Base-by-base conservation (phyloP, 306 rosid genomes). In the Fragaria nilgerrensis region DNA sequence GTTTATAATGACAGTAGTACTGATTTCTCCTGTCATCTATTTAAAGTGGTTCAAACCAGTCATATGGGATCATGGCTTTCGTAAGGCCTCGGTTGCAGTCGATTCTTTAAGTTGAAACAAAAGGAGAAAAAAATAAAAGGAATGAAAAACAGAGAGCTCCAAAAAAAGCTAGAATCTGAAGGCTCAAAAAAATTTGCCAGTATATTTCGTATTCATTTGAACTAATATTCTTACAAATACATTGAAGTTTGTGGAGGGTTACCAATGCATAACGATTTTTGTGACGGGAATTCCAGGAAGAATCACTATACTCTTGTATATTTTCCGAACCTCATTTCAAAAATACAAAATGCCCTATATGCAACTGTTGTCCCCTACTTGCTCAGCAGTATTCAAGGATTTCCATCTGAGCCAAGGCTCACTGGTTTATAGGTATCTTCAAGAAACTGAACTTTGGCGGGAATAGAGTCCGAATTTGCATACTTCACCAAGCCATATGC, bases 321-420 rank as follows among this genome's bases (percentile, higher is more conserved):
- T 32, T 32, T 32, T 32, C 12, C 9, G 14, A 49, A 50, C 68
- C 75, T 56, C 78, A 76, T 37, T 43, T 70, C 59, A 56, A 72
- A 34, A 43, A 61, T 70, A 53, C 70, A 48, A 37, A 53, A 64
- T 70, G 53, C 67, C 20, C 49, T 43, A 63, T 37, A 36, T 19
- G 65, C n/a, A 7, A 73, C 68, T 7, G 14, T 29, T 67, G 25
- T n/a, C 32, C 59, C 12, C 70, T 17, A 32, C 69, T 74, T 22
- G 68, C 41, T 49, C 29, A 19, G 58, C 61, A n/a, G 37, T 62
- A 2, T 50, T 76, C 72, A 65, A 64, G 64, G 41, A 56, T 14
- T 16, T 22, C 65, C 66, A 75, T 55, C 45, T 6, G 59, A 37
- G 27, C 43, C 9, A 25, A 13, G 64, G 43, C 29, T 68, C 68